phyloP scores from a whole-genome alignment of 108 stramenopile species.

The Cyclostephanos invisitatus region DNA sequence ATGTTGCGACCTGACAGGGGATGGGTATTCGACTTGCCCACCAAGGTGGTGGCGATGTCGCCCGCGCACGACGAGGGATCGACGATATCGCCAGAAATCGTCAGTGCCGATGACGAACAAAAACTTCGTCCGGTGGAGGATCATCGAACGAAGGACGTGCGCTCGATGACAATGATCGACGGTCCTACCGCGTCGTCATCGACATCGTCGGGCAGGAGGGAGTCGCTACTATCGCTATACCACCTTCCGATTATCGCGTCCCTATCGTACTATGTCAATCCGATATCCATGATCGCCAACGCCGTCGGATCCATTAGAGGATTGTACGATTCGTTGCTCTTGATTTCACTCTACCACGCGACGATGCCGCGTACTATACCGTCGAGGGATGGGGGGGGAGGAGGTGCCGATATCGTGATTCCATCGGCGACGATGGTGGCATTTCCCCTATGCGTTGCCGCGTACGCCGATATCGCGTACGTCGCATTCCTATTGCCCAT shows the following conservation, averaged over 20 bases:
- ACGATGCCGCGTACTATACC: conserved; percentile 6
- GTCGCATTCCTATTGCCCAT: conserved; percentile 52
- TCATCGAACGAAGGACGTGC: neutral
- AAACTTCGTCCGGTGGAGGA: neutral
- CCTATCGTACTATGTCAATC: conserved; percentile 57
- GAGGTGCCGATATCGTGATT: conserved; percentile 18
- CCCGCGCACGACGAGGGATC: neutral
- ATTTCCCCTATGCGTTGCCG: conserved; percentile 56
- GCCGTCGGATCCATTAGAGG: conserved; percentile 49
- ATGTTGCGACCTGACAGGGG: conserved; percentile 43
- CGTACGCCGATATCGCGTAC: conserved; percentile 59
- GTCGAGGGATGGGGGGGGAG: conserved; percentile 17
- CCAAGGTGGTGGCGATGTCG: conserved; percentile 18
- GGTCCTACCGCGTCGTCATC: neutral
- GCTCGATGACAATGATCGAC: no score
- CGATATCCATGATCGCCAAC: conserved; percentile 53
- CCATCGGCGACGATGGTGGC: conserved; percentile 31
- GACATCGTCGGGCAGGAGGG: conserved; percentile 7
- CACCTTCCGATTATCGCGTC: conserved; percentile 53
- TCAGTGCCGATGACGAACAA: neutral
- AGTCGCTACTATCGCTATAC: conserved; percentile 30
- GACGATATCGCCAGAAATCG: neutral
- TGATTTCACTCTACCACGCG: conserved; percentile 45
- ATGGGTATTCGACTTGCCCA: conserved; percentile 44
- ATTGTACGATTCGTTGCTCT: conserved; percentile 48